These are phyloP conservation scores for Guyanaporus albipodus DNA, from an alignment of 768 basidiomycete species.

Conservation along the genomic window DNA sequence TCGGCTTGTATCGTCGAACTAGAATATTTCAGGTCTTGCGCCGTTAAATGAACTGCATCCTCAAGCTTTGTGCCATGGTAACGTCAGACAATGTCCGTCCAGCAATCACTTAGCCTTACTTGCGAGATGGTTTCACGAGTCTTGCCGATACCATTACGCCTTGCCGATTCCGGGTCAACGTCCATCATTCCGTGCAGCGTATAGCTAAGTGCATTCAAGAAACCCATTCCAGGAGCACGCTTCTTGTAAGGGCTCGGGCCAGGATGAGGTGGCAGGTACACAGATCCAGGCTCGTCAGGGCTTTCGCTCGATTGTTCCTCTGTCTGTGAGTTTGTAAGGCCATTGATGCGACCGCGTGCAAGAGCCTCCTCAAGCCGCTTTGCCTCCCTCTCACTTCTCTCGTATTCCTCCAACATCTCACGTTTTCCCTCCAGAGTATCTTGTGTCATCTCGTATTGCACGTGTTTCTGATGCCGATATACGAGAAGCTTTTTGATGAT, in stretches of 20 bases:
- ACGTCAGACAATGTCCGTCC: constrained; percentile 14
- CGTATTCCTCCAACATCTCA: constrained; percentile 82
- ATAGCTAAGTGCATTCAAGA: constrained; percentile 89
- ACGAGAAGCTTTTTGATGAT: constrained; percentile 94
- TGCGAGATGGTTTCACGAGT: constrained; percentile 94
- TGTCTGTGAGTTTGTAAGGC: constrained; percentile 18
- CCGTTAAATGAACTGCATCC: constrained; percentile 87
- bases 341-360: constrained; percentile 47
- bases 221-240: constrained; percentile 74
- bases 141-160: constrained; percentile 90
- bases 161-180: constrained; percentile 93
- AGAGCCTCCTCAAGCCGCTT: constrained; percentile 86
- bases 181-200: constrained; percentile 99
- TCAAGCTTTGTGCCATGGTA: constrained; percentile 62
- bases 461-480: constrained; percentile 97
- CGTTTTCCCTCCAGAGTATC: constrained; percentile 82
- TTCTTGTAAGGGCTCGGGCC: constrained; percentile 65
- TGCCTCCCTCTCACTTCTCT: constrained; percentile 91
- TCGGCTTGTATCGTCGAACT: constrained; percentile 96
- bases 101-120: constrained; percentile 41
- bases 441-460: constrained; percentile 96
- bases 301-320: constrained; percentile 35
- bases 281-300: constrained; percentile 41
- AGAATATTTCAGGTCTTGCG: constrained; percentile 94
- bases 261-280: constrained; percentile 72